phyloP scores from a whole-genome alignment of 176 grass and related monocot genomes.

The Eleusine indica region DNA sequence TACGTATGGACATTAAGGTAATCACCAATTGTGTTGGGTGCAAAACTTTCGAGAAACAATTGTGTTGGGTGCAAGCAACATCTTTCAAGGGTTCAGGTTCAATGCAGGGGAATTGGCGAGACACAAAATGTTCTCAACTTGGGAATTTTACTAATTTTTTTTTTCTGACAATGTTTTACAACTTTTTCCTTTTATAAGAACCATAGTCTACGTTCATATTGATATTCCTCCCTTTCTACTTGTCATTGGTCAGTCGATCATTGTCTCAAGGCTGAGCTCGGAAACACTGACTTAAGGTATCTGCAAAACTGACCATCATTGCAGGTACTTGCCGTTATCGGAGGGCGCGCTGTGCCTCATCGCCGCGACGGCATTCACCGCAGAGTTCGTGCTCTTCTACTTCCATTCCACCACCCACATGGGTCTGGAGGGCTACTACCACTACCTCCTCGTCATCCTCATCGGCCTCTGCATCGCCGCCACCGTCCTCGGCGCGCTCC shows the following conservation, averaged over 20 bases:
- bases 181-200: too few species aligned
- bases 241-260: not conserved
- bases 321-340: conserved; percentile 67
- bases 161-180: not conserved
- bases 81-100: too few species aligned
- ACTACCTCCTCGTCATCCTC: conserved; percentile 78
- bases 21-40: too few species aligned
- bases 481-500: conserved; percentile 60
- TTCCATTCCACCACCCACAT: conserved; percentile 88
- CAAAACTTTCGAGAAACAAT: too few species aligned
- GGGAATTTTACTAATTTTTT: too few species aligned
- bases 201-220: too few species aligned
- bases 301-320: not conserved
- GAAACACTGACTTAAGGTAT: conserved; percentile 2
- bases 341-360: conserved; percentile 63
- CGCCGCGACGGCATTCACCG: conserved; percentile 62
- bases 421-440: conserved; percentile 92
- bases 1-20: not conserved
- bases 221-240: not conserved
- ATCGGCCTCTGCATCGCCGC: conserved; percentile 65
- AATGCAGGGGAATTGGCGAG: too few species aligned
- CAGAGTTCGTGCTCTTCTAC: conserved; percentile 85
- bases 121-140: too few species aligned
- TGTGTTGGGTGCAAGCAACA: too few species aligned
- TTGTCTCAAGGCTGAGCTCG: too few species aligned